Evolutionary conservation across 805 yeast species (phyloP).

Genomic region (Nadsonia fulvescens): DNA sequence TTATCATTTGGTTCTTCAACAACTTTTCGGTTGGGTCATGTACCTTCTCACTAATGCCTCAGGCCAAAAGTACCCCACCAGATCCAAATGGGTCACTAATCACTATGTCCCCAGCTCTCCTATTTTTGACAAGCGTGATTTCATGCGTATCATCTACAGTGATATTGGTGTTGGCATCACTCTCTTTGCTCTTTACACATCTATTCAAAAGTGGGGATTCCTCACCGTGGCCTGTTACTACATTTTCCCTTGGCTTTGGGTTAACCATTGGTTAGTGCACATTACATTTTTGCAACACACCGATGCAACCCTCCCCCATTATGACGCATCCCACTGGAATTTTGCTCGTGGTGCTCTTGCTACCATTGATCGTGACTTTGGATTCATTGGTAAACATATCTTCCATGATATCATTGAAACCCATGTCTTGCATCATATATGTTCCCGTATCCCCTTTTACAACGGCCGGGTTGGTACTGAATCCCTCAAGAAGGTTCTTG

Average conservation of each 20-base stretch:
- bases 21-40: conserved; percentile 58
- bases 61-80: conserved; percentile 46
- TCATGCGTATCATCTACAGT: conserved; percentile 49
- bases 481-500: conserved; percentile 72
- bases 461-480: conserved; percentile 57
- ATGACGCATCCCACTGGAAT: conserved; percentile 58
- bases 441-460: conserved; percentile 73
- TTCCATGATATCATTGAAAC: conserved; percentile 86
- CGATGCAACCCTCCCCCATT: conserved; percentile 65
- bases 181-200: conserved; percentile 33
- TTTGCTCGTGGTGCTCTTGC: conserved; percentile 76
- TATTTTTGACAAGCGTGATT: conserved; percentile 55
- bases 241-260: conserved; percentile 60
- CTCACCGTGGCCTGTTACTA: conserved; percentile 50
- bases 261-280: conserved; percentile 81
- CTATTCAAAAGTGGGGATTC: conserved; percentile 44
- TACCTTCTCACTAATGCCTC: conserved; percentile 55
- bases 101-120: conserved; percentile 65
- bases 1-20: conserved; percentile 40
- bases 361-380: conserved; percentile 71
- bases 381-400: conserved; percentile 57
- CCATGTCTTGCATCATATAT: conserved; percentile 74
- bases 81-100: conserved; percentile 30
- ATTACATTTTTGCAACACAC: conserved; percentile 76
- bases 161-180: conserved; percentile 54